Evolutionary conservation across 352 stramenopile genomes (phyloP).

Genomic region (Globisporangium carolinianum): DNA sequence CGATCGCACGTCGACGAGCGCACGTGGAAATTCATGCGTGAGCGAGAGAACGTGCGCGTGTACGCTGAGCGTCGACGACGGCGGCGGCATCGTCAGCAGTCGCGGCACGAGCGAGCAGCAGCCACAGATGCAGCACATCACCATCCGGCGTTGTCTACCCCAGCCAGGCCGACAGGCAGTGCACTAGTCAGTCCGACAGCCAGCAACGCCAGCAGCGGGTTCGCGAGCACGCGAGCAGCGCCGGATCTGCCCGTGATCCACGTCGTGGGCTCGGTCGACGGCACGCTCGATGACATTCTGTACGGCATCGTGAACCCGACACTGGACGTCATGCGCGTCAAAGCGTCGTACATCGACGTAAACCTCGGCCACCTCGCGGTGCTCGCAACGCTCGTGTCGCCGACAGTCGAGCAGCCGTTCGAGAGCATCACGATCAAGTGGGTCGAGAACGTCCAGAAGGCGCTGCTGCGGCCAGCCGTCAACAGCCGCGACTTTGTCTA

Average conservation of each 20-base stretch:
- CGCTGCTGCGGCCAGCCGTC: constrained; percentile 20
- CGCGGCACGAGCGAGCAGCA: not conserved
- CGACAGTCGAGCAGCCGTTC: constrained; percentile 23
- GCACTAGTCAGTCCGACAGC: not conserved
- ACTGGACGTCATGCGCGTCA: constrained; percentile 27
- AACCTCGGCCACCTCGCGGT: constrained; percentile 33
- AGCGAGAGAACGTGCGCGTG: constrained; percentile 26
- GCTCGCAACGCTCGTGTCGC: constrained; percentile 23
- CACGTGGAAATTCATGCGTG: constrained; percentile 33
- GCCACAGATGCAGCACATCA: not conserved
- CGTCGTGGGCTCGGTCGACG: constrained; percentile 25
- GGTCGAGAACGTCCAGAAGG: constrained; percentile 23
- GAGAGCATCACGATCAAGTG: constrained; percentile 32
- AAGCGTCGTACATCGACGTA: constrained; percentile 31
- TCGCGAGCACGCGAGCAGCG: constrained; percentile 1
- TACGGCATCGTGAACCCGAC: constrained; percentile 27
- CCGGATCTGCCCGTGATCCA: constrained; percentile 19
- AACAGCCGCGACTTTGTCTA: constrained; percentile 28
- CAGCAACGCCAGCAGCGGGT: constrained; percentile 1
- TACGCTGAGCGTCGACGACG: constrained; percentile 18
- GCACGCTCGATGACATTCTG: constrained; percentile 31
- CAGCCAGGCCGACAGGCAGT: not conserved
- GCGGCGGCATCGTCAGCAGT: constrained; percentile 1
- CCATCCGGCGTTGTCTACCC: no score
- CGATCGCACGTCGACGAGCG: constrained; percentile 16